Evolutionary conservation across 768 basidiomycete genomes (phyloP).

Genomic region (Lentinula detonsa): DNA sequence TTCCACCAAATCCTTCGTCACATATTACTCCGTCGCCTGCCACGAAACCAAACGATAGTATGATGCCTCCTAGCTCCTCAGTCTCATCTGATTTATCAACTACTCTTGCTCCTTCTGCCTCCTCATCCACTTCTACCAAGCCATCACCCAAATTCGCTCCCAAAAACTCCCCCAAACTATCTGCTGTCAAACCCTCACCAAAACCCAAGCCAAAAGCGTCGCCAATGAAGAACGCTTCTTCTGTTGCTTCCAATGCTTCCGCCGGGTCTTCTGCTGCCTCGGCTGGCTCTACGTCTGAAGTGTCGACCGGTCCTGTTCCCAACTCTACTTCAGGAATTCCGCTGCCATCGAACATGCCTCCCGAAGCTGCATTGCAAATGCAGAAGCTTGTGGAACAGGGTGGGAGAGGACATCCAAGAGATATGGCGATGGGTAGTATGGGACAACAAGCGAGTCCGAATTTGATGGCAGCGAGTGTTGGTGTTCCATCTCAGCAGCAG

Average conservation of each 20-base stretch:
- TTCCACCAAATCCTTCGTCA: not conserved
- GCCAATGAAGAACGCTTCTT: not conserved
- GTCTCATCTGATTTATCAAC: not conserved
- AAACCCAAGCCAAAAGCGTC: not conserved
- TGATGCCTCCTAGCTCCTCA: not conserved
- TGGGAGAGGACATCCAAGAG: not conserved
- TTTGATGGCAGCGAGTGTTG: not conserved
- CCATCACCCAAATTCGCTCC: not conserved
- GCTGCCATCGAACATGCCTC: not conserved
- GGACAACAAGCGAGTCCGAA: not conserved
- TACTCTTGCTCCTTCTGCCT: not conserved
- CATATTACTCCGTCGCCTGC: not conserved
- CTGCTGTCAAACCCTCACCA: not conserved
- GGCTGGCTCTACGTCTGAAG: not conserved
- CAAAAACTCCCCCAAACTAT: not conserved
- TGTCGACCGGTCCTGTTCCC: not conserved
- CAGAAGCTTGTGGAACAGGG: conserved; percentile 3
- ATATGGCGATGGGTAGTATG: conserved; percentile 1
- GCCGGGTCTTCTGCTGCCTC: not conserved
- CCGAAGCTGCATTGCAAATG: conserved; percentile 4
- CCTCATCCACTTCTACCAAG: not conserved
- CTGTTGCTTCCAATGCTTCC: not conserved
- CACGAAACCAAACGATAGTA: not conserved
- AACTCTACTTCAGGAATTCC: not conserved
- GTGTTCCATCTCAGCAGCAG: not conserved